Base-by-base conservation (phyloP, 495 filamentous ascomycete species). In the Xylaria acuta region DNA sequence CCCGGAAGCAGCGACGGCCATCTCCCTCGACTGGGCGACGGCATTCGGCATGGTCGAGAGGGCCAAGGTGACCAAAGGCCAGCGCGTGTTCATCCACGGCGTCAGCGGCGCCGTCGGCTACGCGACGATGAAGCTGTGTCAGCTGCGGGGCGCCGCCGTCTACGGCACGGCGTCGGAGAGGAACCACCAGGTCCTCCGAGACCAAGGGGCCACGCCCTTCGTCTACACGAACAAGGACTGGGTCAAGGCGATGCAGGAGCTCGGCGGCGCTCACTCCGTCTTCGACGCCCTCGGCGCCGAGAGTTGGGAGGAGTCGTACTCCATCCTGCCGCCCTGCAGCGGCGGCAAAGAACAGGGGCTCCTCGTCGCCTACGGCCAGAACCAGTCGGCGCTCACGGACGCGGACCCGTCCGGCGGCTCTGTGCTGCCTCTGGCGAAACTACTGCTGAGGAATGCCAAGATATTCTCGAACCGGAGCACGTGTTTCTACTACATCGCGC, bases 201-300 rank as follows among this genome's bases (percentile, higher is more conserved):
- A 67, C 18, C 54, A 71, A 2, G 80, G 80, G 20, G 80, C 73
- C 18, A 75, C 45, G 2, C 81, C 80, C n/a, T 84, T 84, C 72
- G 75, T 76, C 22, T 86, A 86, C 78, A 78, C 72, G 34, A 75
- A 83, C 72, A 84, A 84, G 75, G 73, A 80, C 66, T 86, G 84
- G 84, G 82, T 84, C n/a, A 47, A 60, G 27, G 65, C 71, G 18
- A 83, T 86, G 82, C 77, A 79, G 43, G 75, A 66, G 0, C 68
- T 82, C 5, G 84, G 84, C 20, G 83, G 84, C 36, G 83, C 72
- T 4, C 70, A 84, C 58, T 80, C 76, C 36, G 81, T 84, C 54
- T 85, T 84, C 64, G 84, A 86, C 49, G 72, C 84, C 14, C 79
- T 86, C 1, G 83, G 84, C 34, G 84, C 79, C 73, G 83, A 85